Percentiles rank a stretch among this genome's conserved stretches.
phyloP scores from a whole-genome alignment of 2,329 filamentous ascomycete species.

The Curvularia sp. region DNA sequence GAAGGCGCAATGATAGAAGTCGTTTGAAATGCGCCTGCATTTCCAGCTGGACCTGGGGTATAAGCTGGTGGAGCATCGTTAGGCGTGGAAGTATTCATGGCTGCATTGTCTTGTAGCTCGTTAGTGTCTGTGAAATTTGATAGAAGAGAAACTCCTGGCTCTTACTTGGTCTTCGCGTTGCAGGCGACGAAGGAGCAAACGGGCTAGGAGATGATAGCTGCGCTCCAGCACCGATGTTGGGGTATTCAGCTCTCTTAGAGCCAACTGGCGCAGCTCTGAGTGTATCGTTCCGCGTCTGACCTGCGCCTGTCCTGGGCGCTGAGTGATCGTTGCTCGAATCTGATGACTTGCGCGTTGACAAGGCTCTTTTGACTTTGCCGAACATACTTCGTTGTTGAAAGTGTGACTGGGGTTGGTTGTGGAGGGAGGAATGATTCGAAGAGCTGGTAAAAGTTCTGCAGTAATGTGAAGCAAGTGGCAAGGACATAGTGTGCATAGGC shows the following conservation, averaged over 20 bases:
- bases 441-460: constrained; percentile 5
- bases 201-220: constrained; percentile 26
- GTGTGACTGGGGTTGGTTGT: constrained; percentile 6
- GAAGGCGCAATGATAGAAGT: constrained; percentile 19
- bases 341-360: constrained; percentile 22
- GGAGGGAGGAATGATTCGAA: constrained; percentile 5
- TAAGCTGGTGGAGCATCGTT: constrained; percentile 55
- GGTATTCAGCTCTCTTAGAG: constrained; percentile 19
- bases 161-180: constrained; percentile 51
- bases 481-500: constrained; percentile 23
- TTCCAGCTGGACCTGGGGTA: constrained; percentile 37
- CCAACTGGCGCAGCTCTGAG: constrained; percentile 10
- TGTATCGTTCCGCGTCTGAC: constrained; percentile 4
- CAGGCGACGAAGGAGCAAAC: constrained; percentile 33
- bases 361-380: constrained; percentile 23
- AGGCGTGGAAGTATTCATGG: constrained; percentile 38
- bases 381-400: constrained; percentile 20
- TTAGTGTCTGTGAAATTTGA: constrained; percentile 6
- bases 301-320: constrained; percentile 9
- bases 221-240: constrained; percentile 27
- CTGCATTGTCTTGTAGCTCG: constrained; percentile 31
- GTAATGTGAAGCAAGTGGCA: constrained; percentile 16
- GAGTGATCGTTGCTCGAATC: constrained; percentile 15
- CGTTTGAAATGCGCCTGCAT: constrained; percentile 8
- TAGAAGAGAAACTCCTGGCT: neutral